Evolutionary conservation across 352 stramenopile species (phyloP), one percentile per base, ranked within the genome.

Genomic region (Globisporangium middletonii): DNA sequence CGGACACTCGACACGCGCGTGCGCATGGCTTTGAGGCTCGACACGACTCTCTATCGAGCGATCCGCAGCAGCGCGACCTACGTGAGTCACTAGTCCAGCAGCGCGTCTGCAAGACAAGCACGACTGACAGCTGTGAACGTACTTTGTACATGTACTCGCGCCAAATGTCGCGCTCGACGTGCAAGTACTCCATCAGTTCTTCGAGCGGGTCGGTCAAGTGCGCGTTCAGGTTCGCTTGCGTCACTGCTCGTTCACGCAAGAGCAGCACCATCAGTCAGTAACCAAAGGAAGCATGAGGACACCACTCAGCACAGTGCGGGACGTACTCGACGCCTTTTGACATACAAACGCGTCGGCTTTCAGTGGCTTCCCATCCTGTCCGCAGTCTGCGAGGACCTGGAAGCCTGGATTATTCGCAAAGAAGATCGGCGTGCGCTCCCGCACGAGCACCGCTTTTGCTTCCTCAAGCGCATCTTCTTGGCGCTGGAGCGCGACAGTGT

Each of bases 121-220:
- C 9, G 33, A 6, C 7, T 23, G 23, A 38, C 7, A 38, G 33
- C 9, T 9, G 7, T 9, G 33, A 13, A 2, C 55, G 47, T 53
- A 88, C 79, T 65, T 92, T 94, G 65, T 94, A 91, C 65, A 83
- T 88, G 50, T 89, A 90, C 53, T 87, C 78, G 18, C 84, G 67
- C 84, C 84, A 92, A 28, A 87, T 71, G 51, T 92, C 82, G 16
- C 68, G 67, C 53, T 94, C 84, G 11, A 89, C 79, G 27, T 86
- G 69, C 4, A 94, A 58, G 60, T 84, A 94, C 65, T 88, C 79
- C 68, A 94, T 89, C 35, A 94, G 71, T 50, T 92, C 78, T 59
- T 94, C 78, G 4, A 92, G 55, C 30, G 78, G 81, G 33, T 79
- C 77, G 0, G 81, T 94, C 62, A 94, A 62, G 62, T 92, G 84